Base-by-base conservation (phyloP, 805 yeast genomes). In the Saturnispora sanitii region DNA sequence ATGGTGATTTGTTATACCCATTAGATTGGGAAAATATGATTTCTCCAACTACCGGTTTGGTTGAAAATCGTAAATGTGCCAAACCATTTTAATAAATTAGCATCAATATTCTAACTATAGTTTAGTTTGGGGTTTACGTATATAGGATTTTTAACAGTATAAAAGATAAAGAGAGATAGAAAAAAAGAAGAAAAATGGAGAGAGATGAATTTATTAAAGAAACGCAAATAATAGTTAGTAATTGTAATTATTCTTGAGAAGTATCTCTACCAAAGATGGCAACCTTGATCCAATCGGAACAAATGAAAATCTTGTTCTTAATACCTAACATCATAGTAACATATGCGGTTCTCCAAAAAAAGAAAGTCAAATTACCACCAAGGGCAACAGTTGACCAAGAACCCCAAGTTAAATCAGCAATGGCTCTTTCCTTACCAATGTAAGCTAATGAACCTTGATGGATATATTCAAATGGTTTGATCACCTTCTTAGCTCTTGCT, bases 21-120 rank as follows among this genome's bases (percentile, higher is more conserved):
- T 62, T 86, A 33, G 97, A 92, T 61, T 92, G 97, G 96, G 88
- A 86, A 61, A 82, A 86, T 11, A 92, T 94, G 97, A 70, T 81
- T 25, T 77, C 83, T 46, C 79, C 86, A 2, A 65, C 61, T 20
- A 76, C 88, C 2, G 96, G 96, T 1, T 72, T 70, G 8, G 60
- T 75, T 11, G 96, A 87, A 52, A 66, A 67, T 50, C 71, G 98
- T 44, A 92, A 92, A 60, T 85, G 95, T 62, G 98, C 98, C 3
- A 87, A 85, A 57, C 95, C 96, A 11, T 82, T 77, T 50, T 68
- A 49, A 53, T 15, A 15, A 33, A 16, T 7, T 11, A 11, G 8
- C 9, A 11, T 29, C 12, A 15, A n/a, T n/a, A n/a, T n/a, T n/a
- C n/a, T n/a, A n/a, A n/a, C n/a, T n/a, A n/a, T n/a, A n/a, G n/a